A percentile compares a stretch with the other conserved stretches of the same genome.
phyloP scores from a whole-genome alignment of 2,329 filamentous ascomycete genomes.

The Emydomyces testavorans region DNA sequence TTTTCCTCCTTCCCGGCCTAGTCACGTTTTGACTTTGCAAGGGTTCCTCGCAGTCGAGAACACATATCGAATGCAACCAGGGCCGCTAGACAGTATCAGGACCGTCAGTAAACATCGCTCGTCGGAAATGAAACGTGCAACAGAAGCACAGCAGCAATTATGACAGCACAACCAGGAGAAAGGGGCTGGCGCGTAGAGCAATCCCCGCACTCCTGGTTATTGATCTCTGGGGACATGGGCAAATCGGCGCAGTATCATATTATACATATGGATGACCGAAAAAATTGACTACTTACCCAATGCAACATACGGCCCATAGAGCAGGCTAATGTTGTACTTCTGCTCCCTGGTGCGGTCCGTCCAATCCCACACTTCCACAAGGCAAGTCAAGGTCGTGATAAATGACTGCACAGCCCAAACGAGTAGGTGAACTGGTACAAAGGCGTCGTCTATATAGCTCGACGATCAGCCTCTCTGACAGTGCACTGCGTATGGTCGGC shows the following conservation, averaged over 20 bases:
- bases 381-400: slow-evolving; percentile 51
- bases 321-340: slow-evolving; percentile 40
- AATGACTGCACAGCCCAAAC: slow-evolving; percentile 49
- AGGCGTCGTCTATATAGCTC: slow-evolving; percentile 40
- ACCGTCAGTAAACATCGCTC: neutral
- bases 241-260: no score
- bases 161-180: neutral
- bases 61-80: slow-evolving; percentile 33
- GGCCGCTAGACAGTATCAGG: slow-evolving; percentile 22
- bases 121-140: neutral
- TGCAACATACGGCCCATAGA: slow-evolving; percentile 48
- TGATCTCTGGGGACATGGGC: neutral
- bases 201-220: neutral
- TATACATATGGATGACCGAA: no score
- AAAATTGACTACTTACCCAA: slow-evolving; percentile 37
- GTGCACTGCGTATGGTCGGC: neutral
- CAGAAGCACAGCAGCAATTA: neutral
- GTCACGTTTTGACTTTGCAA: slow-evolving; percentile 16
- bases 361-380: slow-evolving; percentile 52
- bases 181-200: neutral
- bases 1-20: neutral
- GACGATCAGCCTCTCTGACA: neutral
- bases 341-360: slow-evolving; percentile 33
- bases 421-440: slow-evolving; percentile 49
- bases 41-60: slow-evolving; percentile 21